A percentile compares a stretch with the other conserved stretches of the same genome.
phyloP scores from a whole-genome alignment of 768 basidiomycete species.

The Xerocomellus amylosporus region DNA sequence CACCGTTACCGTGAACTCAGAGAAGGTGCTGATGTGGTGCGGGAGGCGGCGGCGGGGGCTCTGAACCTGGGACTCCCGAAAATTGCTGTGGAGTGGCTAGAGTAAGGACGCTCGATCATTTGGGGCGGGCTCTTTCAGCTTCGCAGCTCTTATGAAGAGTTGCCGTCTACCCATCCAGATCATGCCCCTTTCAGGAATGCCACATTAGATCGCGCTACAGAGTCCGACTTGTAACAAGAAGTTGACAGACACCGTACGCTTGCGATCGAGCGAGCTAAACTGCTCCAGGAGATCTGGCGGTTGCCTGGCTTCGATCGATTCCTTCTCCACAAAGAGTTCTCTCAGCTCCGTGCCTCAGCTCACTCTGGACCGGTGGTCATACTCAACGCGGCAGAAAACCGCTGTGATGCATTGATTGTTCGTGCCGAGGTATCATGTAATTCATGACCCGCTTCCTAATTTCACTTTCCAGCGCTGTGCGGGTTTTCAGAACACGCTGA shows the following conservation, averaged over 20 bases:
- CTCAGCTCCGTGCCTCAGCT: not conserved
- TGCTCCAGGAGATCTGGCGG: not conserved
- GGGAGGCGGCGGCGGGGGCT: conserved; percentile 1
- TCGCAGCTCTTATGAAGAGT: conserved; percentile 4
- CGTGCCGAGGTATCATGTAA: not conserved
- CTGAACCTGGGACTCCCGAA: not conserved
- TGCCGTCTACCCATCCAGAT: not conserved
- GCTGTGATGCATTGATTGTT: not conserved
- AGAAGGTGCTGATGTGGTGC: not conserved
- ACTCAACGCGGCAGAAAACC: not conserved
- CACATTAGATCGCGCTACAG: not conserved
- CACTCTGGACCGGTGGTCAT: not conserved
- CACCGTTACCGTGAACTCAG: not conserved
- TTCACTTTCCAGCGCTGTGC: too few species aligned
- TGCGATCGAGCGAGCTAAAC: not conserved
- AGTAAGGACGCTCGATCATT: conserved; percentile 12
- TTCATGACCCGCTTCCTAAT: not conserved
- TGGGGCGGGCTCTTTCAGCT: conserved; percentile 8
- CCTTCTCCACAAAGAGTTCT: not conserved
- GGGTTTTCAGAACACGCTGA: too few species aligned
- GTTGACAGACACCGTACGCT: not conserved
- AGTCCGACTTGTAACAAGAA: not conserved
- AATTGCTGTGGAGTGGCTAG: conserved; percentile 13
- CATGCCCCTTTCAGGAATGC: not conserved
- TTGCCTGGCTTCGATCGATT: not conserved